Evolutionary conservation across 257 asterid species (phyloP).

Genomic region (Penstemon newberryi): DNA sequence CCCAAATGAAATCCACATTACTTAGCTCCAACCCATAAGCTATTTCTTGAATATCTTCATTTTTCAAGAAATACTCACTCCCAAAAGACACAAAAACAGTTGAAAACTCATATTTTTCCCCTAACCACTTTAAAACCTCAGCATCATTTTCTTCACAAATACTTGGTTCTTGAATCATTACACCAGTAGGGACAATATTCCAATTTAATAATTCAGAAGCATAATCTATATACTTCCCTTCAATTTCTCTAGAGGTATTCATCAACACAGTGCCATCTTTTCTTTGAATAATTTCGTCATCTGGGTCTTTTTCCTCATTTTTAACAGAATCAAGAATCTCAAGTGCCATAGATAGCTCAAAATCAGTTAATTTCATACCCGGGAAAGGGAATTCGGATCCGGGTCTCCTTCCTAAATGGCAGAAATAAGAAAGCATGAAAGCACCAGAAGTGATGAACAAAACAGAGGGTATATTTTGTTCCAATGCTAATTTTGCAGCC

Average conservation of each 20-base stretch:
- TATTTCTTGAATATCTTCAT: constrained; percentile 47
- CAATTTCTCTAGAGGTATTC: constrained; percentile 49
- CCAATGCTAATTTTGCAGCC: constrained; percentile 48
- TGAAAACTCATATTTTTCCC: constrained; percentile 38
- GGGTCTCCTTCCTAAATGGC: neutral
- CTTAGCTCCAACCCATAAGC: constrained; percentile 63
- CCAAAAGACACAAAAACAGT: constrained; percentile 62
- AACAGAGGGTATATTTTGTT: constrained; percentile 46
- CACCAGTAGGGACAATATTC: constrained; percentile 53
- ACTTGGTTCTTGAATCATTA: constrained; percentile 35
- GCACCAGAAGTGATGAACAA: constrained; percentile 48
- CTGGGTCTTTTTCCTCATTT: neutral
- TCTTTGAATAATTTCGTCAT: neutral
- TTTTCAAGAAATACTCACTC: constrained; percentile 56
- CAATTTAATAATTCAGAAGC: constrained; percentile 29
- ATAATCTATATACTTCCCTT: constrained; percentile 55
- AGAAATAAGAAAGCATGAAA: constrained; percentile 19
- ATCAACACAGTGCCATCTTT: constrained; percentile 24
- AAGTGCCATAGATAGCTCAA: constrained; percentile 9
- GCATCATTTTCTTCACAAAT: constrained; percentile 10
- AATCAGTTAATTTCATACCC: constrained; percentile 19
- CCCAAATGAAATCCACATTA: constrained; percentile 60
- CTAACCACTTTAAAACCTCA: constrained; percentile 52
- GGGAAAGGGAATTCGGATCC: constrained; percentile 49
- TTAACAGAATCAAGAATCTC: neutral